phyloP scores from a whole-genome alignment of 164 flowering plant genomes.

The Paratinospora sagittata region DNA sequence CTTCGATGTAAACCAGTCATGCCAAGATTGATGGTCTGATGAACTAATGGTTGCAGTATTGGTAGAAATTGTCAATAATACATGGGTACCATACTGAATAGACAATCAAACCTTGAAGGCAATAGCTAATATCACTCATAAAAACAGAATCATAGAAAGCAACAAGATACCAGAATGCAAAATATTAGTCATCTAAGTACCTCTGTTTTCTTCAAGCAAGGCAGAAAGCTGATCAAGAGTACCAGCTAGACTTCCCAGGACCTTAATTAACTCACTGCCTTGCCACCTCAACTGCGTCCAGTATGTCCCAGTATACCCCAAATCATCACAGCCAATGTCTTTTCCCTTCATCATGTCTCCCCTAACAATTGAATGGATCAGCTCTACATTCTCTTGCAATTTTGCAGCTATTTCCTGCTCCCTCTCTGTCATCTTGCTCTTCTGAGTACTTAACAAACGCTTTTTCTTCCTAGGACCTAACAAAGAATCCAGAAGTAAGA shows the following conservation, averaged over 20 bases:
- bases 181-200: background rate
- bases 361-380: constrained; percentile 33
- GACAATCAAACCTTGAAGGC: too few relatives aligned
- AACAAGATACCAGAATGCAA: too few relatives aligned
- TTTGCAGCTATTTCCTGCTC: constrained; percentile 17
- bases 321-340: constrained; percentile 15
- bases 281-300: constrained; percentile 36
- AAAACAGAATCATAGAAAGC: too few relatives aligned
- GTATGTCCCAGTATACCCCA: constrained; percentile 15
- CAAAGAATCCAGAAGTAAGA: background rate
- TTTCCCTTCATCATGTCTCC: constrained; percentile 24
- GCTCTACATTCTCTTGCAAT: constrained; percentile 28
- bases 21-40: too few relatives aligned
- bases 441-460: background rate
- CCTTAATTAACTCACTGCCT: constrained; percentile 48
- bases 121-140: too few relatives aligned
- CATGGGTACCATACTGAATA: too few relatives aligned
- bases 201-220: constrained; percentile 3
- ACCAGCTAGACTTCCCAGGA: constrained; percentile 33
- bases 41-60: too few relatives aligned
- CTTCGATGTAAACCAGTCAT: too few relatives aligned
- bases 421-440: constrained; percentile 7
- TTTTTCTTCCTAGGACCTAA: constrained; percentile 15
- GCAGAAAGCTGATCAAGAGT: constrained; percentile 34
- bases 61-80: too few relatives aligned